Evolutionary conservation across 169 alveolate genomes (phyloP), one percentile per base, ranked within the genome.

Genomic region (Eimeria necatrix): DNA sequence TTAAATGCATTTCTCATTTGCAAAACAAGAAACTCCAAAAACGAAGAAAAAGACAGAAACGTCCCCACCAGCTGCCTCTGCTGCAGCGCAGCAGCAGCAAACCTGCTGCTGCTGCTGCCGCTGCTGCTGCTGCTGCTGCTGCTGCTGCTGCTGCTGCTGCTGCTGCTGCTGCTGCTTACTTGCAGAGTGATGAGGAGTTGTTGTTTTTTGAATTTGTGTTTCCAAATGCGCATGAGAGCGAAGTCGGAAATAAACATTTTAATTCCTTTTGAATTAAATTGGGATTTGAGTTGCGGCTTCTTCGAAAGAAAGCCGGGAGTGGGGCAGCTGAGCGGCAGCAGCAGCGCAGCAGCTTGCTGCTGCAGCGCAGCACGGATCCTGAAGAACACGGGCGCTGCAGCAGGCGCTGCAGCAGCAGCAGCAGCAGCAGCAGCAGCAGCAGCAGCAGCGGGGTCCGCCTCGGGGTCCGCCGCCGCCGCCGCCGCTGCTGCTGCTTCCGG

Each of bases 361-460:
- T 70, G 81, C 74, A 89, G 78, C 10, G 94, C 12, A 14, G 94
- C 94, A 2, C 60, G 49, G 64, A 89, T 53, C 16, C 94, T 73
- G 48, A 89, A 89, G 88, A 70, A 89, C 61, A 89, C 32, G 9
- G 94, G 94, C 61, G 32, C 14, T 9, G 86, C 14, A 1, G 16
- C 24, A 4, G 73, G 9, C 16, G 32, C n/a, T 5, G 16, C n/a
- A 4, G 73, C 93, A 4, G 78, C 24, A 12, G 74, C 20, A 22
- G 52, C 12, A 26, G 87, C 6, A 18, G 73, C n/a, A 3, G 32
- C n/a, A 0, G 16, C n/a, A 4, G 73, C 93, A 4, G 78, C 93
- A 4, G 78, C 20, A 22, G 52, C 12, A 52, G 87, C 6, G 12
- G 70, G 73, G 46, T 71, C 60, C 16, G 88, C 94, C 48, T 52